A percentile compares a stretch with the other conserved stretches of the same genome.
Conservation (phyloP, 139 green algal genomes). For the Coelastrella sp. region DNA sequence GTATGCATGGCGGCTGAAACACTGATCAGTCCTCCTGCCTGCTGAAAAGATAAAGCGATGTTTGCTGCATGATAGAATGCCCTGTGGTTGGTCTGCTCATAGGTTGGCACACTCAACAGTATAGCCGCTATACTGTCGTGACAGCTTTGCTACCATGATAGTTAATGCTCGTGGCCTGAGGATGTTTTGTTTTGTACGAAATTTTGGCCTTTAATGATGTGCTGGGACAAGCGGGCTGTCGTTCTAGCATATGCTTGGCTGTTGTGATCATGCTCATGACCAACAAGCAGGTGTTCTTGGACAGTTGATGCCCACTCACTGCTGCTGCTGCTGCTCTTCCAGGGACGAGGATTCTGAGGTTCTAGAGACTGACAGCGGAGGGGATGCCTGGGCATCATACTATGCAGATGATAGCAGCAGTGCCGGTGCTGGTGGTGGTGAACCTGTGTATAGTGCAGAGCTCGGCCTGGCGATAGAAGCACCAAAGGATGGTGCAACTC, state of each 20-base stretch:
- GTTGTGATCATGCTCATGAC: neutral
- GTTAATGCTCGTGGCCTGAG: no score
- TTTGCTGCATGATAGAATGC: no score
- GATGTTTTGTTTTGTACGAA: no score
- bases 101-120: no score
- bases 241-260: no score
- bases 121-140: no score
- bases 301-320: neutral
- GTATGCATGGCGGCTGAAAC: neutral
- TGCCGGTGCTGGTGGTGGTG: neutral
- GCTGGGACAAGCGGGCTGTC: no score
- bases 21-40: no score
- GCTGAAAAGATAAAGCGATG: no score
- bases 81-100: no score
- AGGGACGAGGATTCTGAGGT: slow-evolving; percentile 77
- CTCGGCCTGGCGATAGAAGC: slow-evolving; percentile 78
- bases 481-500: slow-evolving; percentile 63
- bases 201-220: no score
- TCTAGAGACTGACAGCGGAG: slow-evolving; percentile 50
- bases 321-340: slow-evolving; percentile 5
- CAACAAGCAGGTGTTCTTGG: neutral
- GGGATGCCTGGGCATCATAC: slow-evolving; percentile 73
- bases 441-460: slow-evolving; percentile 70
- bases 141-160: no score
- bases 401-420: slow-evolving; percentile 61